Percentiles rank a stretch among this genome's conserved stretches.
phyloP scores from a whole-genome alignment of 2,329 filamentous ascomycete species.

The Chrysoporthe deuterocubensis region DNA sequence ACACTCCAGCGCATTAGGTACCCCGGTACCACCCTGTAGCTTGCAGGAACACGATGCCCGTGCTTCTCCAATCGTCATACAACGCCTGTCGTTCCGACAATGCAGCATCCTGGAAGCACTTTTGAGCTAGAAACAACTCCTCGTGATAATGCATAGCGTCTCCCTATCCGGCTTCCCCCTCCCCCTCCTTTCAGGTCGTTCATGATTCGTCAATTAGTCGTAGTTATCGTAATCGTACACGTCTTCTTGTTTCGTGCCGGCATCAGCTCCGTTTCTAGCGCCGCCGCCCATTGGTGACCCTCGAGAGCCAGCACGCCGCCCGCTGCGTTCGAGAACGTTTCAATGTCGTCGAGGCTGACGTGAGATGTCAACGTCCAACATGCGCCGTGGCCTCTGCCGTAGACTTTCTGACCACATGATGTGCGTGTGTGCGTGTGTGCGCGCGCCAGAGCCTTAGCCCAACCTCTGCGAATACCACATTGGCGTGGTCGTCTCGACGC shows the following conservation, averaged over 20 bases:
- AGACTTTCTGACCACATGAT: not conserved
- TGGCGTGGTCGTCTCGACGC: not conserved
- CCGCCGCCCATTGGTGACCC: not conserved
- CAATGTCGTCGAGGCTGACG: not conserved
- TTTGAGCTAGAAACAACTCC: not conserved
- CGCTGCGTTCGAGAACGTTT: not conserved
- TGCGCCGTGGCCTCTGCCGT: not conserved
- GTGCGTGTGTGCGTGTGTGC: not conserved
- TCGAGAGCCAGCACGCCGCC: not conserved
- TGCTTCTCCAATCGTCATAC: not conserved
- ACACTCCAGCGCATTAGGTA: not conserved
- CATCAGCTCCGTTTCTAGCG: not conserved
- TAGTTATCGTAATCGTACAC: slow-evolving; percentile 24
- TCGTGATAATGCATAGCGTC: not conserved
- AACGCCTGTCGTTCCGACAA: not conserved
- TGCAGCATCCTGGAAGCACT: not conserved
- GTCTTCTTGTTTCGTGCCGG: slow-evolving; percentile 7
- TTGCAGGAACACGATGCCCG: not conserved
- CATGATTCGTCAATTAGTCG: slow-evolving; percentile 20
- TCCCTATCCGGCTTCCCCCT: not conserved
- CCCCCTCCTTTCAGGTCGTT: not conserved
- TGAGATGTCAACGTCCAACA: not conserved
- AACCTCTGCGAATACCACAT: not conserved
- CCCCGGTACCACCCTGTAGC: not conserved
- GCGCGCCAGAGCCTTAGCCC: not conserved